phyloP scores from a whole-genome alignment of 768 basidiomycete species.

The Calocybe indica region DNA sequence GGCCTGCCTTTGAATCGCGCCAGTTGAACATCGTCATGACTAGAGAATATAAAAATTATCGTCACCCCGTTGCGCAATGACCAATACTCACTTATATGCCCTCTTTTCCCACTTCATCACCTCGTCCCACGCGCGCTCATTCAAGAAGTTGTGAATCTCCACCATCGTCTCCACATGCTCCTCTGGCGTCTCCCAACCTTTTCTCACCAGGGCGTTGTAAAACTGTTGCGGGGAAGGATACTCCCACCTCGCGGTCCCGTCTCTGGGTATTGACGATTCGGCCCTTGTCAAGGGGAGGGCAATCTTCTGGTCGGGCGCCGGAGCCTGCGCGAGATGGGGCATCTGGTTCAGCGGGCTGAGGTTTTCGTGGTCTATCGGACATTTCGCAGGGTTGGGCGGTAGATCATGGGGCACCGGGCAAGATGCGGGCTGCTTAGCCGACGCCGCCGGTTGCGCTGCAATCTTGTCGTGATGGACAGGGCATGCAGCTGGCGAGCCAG shows the following conservation, averaged over 20 bases:
- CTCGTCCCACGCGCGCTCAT: slow-evolving; percentile 95
- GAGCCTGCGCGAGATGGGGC: slow-evolving; percentile 72
- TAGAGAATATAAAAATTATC: slow-evolving; percentile 19
- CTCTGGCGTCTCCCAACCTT: slow-evolving; percentile 97
- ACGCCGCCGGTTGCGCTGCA: background rate
- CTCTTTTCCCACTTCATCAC: slow-evolving; percentile 90
- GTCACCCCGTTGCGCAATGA: slow-evolving; percentile 2
- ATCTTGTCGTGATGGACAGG: slow-evolving; percentile 28
- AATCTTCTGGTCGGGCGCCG: slow-evolving; percentile 47
- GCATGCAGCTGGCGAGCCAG: slow-evolving; percentile 22
- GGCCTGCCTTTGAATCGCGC: slow-evolving; percentile 86
- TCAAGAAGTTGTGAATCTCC: slow-evolving; percentile 95
- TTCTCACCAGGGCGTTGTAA: slow-evolving; percentile 92
- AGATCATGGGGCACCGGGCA: slow-evolving; percentile 40
- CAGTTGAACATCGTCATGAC: slow-evolving; percentile 65
- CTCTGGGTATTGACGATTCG: slow-evolving; percentile 82
- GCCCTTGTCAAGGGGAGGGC: slow-evolving; percentile 70
- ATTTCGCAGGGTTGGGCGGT: slow-evolving; percentile 38
- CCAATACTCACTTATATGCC: slow-evolving; percentile 45
- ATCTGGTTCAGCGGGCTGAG: slow-evolving; percentile 83
- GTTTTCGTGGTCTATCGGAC: slow-evolving; percentile 55
- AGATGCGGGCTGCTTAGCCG: slow-evolving; percentile 11
- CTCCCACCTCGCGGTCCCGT: slow-evolving; percentile 65
- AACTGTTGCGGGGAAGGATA: slow-evolving; percentile 98
- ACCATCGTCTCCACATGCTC: slow-evolving; percentile 97